A percentile compares a stretch with the other conserved stretches of the same genome.
Evolutionary conservation across 305 asterid genomes (phyloP).

Genomic region (Fraxinus angustifolia): DNA sequence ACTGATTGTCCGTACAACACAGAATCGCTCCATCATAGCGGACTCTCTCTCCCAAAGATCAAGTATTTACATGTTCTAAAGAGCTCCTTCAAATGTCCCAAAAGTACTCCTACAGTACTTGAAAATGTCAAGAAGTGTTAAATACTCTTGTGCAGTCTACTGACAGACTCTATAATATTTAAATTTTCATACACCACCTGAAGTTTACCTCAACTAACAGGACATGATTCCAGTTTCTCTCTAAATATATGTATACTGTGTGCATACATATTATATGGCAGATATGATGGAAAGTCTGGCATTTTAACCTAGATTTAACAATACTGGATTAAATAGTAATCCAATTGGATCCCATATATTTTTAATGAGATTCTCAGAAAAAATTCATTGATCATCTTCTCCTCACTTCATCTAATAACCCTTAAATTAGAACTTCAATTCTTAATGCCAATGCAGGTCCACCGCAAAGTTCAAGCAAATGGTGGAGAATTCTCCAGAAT

Average conservation of each 20-base stretch:
- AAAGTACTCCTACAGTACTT: not conserved
- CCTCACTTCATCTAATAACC: not conserved
- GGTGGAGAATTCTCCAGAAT: not conserved
- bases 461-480: not conserved
- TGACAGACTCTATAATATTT: not conserved
- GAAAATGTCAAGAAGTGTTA: not conserved
- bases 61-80: not conserved
- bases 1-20: not conserved
- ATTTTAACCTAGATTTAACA: not conserved
- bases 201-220: not conserved
- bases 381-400: not conserved
- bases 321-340: not conserved
- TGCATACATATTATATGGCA: not conserved
- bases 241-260: not conserved
- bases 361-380: not conserved
- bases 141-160: not conserved
- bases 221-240: not conserved
- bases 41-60: not conserved
- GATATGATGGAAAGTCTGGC: not conserved
- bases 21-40: not conserved
- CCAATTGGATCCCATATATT: not conserved
- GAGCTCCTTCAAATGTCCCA: slow-evolving; percentile 17
- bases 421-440: not conserved
- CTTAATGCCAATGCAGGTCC: not conserved
- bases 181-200: not conserved